These are phyloP conservation scores for Clonostachys chloroleuca DNA, from an alignment of 2,329 filamentous ascomycete genomes.

Conservation along the genomic window DNA sequence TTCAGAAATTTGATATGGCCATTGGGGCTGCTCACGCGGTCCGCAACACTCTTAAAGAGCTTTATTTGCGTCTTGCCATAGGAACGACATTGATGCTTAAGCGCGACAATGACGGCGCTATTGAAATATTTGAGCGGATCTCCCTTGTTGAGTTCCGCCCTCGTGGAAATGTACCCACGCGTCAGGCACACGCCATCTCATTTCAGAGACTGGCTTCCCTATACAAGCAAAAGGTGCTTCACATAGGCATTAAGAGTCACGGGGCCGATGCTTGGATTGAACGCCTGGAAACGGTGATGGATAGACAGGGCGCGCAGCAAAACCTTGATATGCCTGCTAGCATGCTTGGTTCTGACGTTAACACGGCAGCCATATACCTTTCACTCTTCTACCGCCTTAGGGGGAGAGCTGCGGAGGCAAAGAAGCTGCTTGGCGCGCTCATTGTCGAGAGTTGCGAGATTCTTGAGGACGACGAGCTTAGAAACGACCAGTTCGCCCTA, in stretches of 20 bases:
- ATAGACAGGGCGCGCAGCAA: slow-evolving; percentile 28
- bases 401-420: slow-evolving; percentile 16
- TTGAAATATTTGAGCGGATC: slow-evolving; percentile 26
- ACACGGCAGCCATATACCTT: slow-evolving; percentile 32
- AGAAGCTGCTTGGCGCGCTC: slow-evolving; percentile 20
- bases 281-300: slow-evolving; percentile 26
- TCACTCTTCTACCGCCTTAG: slow-evolving; percentile 27
- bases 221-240: slow-evolving; percentile 26
- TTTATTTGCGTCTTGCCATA: slow-evolving; percentile 29
- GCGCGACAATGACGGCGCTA: slow-evolving; percentile 24
- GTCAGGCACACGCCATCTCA: slow-evolving; percentile 30
- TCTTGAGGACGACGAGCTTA: slow-evolving; percentile 30
- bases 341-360: slow-evolving; percentile 34
- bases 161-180: slow-evolving; percentile 29
- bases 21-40: slow-evolving; percentile 22
- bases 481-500: slow-evolving; percentile 33
- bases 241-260: slow-evolving; percentile 13
- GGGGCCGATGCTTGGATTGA: slow-evolving; percentile 23
- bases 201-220: slow-evolving; percentile 30
- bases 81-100: slow-evolving; percentile 26
- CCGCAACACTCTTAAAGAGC: slow-evolving; percentile 27
- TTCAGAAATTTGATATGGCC: slow-evolving; percentile 19
- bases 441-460: slow-evolving; percentile 30
- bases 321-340: slow-evolving; percentile 30
- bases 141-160: slow-evolving; percentile 29